Base-by-base conservation (phyloP, 2,329 filamentous ascomycete species). In the Xylariaceae sp. region DNA sequence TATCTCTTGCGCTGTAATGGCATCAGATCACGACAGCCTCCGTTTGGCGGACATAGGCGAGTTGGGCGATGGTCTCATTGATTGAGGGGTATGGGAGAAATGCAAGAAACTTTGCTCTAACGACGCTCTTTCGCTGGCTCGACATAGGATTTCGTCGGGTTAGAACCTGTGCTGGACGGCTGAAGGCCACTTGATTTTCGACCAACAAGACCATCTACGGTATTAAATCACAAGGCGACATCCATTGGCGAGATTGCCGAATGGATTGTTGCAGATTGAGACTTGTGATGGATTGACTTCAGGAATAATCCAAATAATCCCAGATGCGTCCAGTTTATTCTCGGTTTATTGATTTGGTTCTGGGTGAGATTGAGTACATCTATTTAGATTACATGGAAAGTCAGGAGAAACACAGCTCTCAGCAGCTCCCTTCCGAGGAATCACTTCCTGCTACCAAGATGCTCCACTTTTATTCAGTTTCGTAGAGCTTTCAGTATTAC, bases 41-140 rank as follows among this genome's bases (percentile, higher is more conserved):
- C 6, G 37, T 26, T 42, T 40, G 29, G 43, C 48, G 40, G 40
- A 50, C 29, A 37, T 47, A 45, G 46, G 48, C 30, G 43, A 48
- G 26, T 40, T 32, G 26, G 32, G 47, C 34, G 41, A 50, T 27
- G 39, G 32, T 26, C 39, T 39, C n/a, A 27, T 27, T 2, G 37
- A 19, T 42, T 47, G 26, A 53, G 43, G 46, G 48, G 39, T 3
- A 52, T 8, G 49, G 51, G 47, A 53, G 50, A 41, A 52, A 50
- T 35, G 35, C 34, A 54, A 54, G 39, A 45, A 44, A 57, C 42
- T 37, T 57, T 43, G 55, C 32, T 59, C 52, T 58, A 54, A 57
- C 49, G 46, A 55, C 60, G 56, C 54, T 65, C 60, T 45, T 63
- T 64, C 57, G 54, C 50, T 50, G 46, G 34, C 40, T 59, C 51